phyloP scores from a whole-genome alignment of 257 asterid genomes.

The Solanum sejunctum region DNA sequence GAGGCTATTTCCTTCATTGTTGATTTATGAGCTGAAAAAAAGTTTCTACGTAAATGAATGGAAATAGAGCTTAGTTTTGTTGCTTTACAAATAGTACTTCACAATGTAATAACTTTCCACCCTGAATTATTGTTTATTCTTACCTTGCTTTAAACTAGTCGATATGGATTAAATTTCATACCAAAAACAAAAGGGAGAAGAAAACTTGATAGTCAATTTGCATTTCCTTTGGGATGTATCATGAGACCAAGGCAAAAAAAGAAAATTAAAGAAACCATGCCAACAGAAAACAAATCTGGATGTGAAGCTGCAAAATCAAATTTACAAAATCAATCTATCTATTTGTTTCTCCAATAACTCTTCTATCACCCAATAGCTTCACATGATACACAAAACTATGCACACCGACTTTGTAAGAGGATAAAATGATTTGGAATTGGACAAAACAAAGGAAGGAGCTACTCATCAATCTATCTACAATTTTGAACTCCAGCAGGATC shows the following conservation, averaged over 20 bases:
- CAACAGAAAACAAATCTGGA: neutral
- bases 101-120: neutral
- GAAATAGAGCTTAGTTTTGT: neutral
- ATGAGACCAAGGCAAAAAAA: neutral
- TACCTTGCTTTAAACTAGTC: neutral
- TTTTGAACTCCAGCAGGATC: conserved; percentile 1
- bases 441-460: neutral
- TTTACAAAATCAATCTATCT: neutral
- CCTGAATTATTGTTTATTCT: neutral
- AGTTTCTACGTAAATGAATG: neutral
- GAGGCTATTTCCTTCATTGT: neutral
- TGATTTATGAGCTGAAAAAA: neutral
- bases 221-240: neutral
- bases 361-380: neutral
- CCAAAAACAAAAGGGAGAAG: neutral
- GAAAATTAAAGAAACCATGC: neutral
- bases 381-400: neutral
- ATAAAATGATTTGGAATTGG: neutral
- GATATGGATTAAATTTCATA: neutral
- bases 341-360: neutral
- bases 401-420: neutral
- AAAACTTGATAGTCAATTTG: neutral
- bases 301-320: neutral
- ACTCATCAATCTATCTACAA: conserved; percentile 15
- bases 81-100: too few species aligned